phyloP scores from a whole-genome alignment of 139 green algal genomes.

The Coccomyxa sp. region DNA sequence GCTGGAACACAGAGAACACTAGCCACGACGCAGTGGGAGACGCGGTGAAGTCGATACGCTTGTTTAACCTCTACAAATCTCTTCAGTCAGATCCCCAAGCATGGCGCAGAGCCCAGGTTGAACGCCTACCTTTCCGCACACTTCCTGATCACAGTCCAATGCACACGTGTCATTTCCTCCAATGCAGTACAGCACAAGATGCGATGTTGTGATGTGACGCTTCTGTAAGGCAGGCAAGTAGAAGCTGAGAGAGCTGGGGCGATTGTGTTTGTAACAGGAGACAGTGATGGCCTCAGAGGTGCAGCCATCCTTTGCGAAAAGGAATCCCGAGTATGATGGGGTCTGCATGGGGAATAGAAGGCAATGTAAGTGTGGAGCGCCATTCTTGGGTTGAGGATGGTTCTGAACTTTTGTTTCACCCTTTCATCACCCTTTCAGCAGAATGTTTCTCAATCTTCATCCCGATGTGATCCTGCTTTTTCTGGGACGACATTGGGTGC shows the following conservation, averaged over 20 bases:
- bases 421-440: too few species aligned
- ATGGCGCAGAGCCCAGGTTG: constrained; percentile 23
- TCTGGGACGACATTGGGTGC: too few species aligned
- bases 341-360: constrained; percentile 91
- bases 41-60: constrained; percentile 79
- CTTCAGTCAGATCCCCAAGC: constrained; percentile 35
- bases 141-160: neutral
- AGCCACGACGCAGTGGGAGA: constrained; percentile 70
- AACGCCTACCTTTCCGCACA: neutral
- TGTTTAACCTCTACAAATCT: constrained; percentile 76
- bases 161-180: neutral
- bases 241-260: neutral
- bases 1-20: constrained; percentile 34
- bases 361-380: constrained; percentile 74
- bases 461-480: too few species aligned
- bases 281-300: constrained; percentile 53
- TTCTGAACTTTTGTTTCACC: too few species aligned
- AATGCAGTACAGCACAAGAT: neutral
- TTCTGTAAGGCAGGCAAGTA: neutral
- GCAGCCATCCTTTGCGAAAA: constrained; percentile 67
- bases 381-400: constrained; percentile 76
- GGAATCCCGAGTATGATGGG: constrained; percentile 73
- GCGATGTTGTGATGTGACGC: neutral
- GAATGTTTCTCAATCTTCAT: too few species aligned
- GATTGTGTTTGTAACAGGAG: constrained; percentile 25